A percentile compares a stretch with the other conserved stretches of the same genome.
Evolutionary conservation across 2,329 filamentous ascomycete species (phyloP).

Genomic region (Parasarocladium wereldwijsianum): DNA sequence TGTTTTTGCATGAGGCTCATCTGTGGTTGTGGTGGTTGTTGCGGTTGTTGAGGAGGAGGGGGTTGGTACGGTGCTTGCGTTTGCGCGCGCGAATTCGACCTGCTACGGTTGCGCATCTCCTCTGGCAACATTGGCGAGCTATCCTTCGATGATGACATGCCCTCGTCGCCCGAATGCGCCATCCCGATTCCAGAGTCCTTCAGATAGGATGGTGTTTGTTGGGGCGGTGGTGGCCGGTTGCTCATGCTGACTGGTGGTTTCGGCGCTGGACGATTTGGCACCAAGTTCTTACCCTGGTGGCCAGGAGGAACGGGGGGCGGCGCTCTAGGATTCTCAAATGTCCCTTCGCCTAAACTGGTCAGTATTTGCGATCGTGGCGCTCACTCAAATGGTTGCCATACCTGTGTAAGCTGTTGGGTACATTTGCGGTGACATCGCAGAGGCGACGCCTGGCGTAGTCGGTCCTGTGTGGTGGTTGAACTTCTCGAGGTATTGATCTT

Average conservation of each 20-base stretch:
- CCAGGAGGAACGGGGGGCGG: conserved; percentile 69
- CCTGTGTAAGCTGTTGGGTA: conserved; percentile 40
- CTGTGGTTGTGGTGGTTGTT: conserved; percentile 4
- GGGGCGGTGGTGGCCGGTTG: conserved; percentile 35
- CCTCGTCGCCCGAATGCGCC: conserved; percentile 38
- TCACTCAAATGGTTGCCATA: conserved; percentile 52
- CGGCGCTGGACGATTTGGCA: conserved; percentile 75
- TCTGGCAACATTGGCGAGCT: conserved; percentile 46
- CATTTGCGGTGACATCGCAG: conserved; percentile 35
- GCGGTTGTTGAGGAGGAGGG: conserved; percentile 21
- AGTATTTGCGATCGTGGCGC: conserved; percentile 5
- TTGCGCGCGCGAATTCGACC: conserved; percentile 53
- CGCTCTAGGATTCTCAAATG: conserved; percentile 92
- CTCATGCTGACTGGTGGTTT: conserved; percentile 61
- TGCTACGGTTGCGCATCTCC: conserved; percentile 50
- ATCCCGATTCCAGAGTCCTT: conserved; percentile 53
- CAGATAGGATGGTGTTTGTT: conserved; percentile 30
- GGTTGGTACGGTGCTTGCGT: conserved; percentile 33
- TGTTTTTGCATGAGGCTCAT: conserved; percentile 2
- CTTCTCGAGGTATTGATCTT: conserved; percentile 89
- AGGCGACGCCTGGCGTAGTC: conserved; percentile 30
- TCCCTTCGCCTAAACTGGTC: conserved; percentile 34
- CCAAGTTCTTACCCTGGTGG: conserved; percentile 34
- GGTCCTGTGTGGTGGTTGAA: conserved; percentile 71
- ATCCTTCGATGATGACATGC: conserved; percentile 36